Base-by-base conservation (phyloP, 2,329 filamentous ascomycete genomes). In the Aphanoascus verrucosus region DNA sequence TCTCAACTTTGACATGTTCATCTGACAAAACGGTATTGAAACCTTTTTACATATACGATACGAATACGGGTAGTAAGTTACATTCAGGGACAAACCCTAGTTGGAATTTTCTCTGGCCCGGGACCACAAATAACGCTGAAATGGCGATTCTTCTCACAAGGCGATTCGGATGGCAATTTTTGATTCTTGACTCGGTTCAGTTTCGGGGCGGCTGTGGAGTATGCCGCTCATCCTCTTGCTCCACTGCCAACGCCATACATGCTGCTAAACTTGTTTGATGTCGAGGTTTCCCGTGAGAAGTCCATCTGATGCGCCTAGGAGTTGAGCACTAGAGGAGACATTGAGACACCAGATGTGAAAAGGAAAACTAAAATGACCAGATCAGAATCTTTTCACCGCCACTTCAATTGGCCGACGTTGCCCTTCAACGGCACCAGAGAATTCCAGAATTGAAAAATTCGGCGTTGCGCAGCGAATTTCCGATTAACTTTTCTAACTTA, bases 51-150 rank as follows among this genome's bases (percentile, higher is more conserved):
- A 12, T 5, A 28, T 49, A 49, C 32, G 23, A 5, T 23, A 14
- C 11, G 12, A 37, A 40, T 49, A 49, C 46, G 9, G 2, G 15
- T 31, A 1, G 46, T 38, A 40, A 28, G 2, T 19, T 41, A 28
- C 34, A 38, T 32, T 49, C 46, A 49, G 46, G 46, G 23, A 49
- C 46, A 34, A 32, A 40, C 34, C 46, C 17, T 1, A 19, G 15
- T n/a, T n/a, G n/a, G 19, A 28, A 20, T 49, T 49, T 49, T 49
- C n/a, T 40, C 34, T 49, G 46, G 34, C 46, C 15, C 19, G 32
- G 14, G 41, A 43, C n/a, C 12, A 5, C 35, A 12, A 12, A 37
- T n/a, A 12, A 12, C 12, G 35, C 35, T 12, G n/a, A 12, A 11
- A 37, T n/a, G 11, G 35, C 35, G 35, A 37, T 12, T 37, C 3